Conservation (phyloP, 1,139 yeast genomes). For the Pichia sp. region DNA sequence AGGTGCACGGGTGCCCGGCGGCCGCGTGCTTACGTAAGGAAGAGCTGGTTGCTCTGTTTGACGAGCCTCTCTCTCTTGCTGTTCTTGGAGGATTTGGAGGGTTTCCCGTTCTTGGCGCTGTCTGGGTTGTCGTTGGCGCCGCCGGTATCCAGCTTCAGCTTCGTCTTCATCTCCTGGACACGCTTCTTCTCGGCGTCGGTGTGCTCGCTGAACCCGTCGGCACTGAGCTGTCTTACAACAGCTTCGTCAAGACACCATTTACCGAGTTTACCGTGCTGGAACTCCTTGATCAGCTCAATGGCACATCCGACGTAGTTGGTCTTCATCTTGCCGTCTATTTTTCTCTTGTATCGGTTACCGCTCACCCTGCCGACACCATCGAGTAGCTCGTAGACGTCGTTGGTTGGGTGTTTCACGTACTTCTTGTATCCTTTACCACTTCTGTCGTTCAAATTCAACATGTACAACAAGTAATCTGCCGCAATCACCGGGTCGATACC, state of each 20-base stretch:
- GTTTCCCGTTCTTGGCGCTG: not conserved
- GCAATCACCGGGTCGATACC: conserved; percentile 79
- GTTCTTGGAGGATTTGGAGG: not conserved
- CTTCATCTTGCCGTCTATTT: conserved; percentile 32
- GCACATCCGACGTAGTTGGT: conserved; percentile 47
- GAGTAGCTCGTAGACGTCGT: conserved; percentile 64
- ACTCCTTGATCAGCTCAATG: conserved; percentile 61
- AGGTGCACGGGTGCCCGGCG: too few species aligned
- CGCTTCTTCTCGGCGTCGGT: conserved; percentile 27
- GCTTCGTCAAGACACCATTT: conserved; percentile 37
- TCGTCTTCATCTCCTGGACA: conserved; percentile 29
- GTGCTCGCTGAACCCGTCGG: conserved; percentile 22
- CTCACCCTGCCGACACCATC: conserved; percentile 49
- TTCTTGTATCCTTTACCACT: conserved; percentile 44
- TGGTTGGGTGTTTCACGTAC: conserved; percentile 65
- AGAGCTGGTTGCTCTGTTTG: conserved; percentile 5
- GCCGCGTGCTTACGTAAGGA: not conserved
- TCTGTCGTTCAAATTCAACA: conserved; percentile 65
- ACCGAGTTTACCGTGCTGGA: conserved; percentile 59
- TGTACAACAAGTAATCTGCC: conserved; percentile 79
- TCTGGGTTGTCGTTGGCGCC: not conserved
- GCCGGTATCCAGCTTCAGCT: conserved; percentile 3
- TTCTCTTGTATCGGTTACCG: conserved; percentile 32
- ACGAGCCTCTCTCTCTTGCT: conserved; percentile 8
- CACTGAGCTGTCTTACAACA: conserved; percentile 22